phyloP scores from a whole-genome alignment of 352 stramenopile genomes.

The Pythium apleroticum region DNA sequence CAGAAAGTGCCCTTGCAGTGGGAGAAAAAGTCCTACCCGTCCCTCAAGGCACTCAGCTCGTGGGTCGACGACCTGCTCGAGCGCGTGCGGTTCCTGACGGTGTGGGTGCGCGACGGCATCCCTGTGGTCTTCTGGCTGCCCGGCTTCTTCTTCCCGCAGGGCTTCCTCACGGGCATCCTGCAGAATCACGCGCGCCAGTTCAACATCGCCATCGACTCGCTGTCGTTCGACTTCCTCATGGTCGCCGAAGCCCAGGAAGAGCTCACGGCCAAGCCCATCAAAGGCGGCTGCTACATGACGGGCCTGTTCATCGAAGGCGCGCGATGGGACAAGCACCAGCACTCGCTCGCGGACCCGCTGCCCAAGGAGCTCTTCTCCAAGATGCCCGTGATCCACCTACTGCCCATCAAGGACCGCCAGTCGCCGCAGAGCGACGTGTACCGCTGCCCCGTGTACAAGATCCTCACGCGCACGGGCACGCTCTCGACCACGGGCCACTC shows the following conservation, averaged over 20 bases:
- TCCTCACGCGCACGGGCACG: constrained; percentile 88
- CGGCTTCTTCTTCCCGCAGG: constrained; percentile 81
- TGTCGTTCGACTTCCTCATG: constrained; percentile 71
- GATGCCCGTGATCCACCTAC: constrained; percentile 89
- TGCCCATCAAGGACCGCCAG: constrained; percentile 79
- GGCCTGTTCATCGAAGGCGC: constrained; percentile 90
- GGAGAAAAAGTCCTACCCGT: constrained; percentile 90
- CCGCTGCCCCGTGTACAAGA: constrained; percentile 95
- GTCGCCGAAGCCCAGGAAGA: constrained; percentile 34
- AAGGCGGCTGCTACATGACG: constrained; percentile 86
- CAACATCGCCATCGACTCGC: constrained; percentile 72
- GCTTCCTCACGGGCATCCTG: constrained; percentile 76
- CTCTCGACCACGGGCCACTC: constrained; percentile 90
- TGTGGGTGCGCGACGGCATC: constrained; percentile 57
- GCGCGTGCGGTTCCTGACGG: constrained; percentile 61
- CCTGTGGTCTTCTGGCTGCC: constrained; percentile 71
- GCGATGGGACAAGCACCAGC: constrained; percentile 66
- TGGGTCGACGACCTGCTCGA: constrained; percentile 90
- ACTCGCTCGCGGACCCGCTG: constrained; percentile 85
- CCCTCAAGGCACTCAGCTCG: constrained; percentile 84
- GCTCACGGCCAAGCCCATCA: constrained; percentile 35
- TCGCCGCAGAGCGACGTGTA: constrained; percentile 86
- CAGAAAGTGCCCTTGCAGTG: constrained; percentile 86
- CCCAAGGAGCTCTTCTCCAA: constrained; percentile 93
- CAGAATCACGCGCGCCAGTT: constrained; percentile 86